Conservation (phyloP, 257 asterid species). For the Solanum chiquidenum region DNA sequence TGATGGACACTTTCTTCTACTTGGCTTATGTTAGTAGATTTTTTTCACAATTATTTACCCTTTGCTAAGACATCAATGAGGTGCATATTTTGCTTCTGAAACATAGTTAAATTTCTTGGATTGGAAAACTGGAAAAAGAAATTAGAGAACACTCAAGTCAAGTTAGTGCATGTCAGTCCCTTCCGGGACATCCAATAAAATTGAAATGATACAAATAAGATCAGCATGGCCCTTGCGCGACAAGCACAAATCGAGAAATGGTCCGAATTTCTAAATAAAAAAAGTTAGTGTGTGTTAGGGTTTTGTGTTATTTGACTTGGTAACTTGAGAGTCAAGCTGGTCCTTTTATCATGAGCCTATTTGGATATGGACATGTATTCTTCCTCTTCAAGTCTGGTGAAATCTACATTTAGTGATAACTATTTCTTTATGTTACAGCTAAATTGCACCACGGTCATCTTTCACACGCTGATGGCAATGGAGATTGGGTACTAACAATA, state of each 20-base stretch:
- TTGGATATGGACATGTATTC: not conserved
- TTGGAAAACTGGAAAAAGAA: not conserved
- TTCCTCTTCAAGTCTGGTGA: not conserved
- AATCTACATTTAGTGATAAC: slow-evolving; percentile 6
- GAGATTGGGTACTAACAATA: slow-evolving; percentile 96
- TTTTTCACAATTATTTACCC: not conserved
- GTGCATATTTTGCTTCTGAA: not conserved
- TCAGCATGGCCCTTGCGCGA: not conserved
- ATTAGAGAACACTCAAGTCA: not conserved
- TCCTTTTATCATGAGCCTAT: not conserved
- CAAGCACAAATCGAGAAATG: not conserved
- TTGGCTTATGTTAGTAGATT: not conserved
- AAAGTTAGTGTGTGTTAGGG: not conserved
- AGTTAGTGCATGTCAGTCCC: not conserved
- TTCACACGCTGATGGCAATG: slow-evolving; percentile 89
- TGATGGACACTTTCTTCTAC: not conserved
- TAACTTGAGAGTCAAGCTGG: not conserved
- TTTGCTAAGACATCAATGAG: not conserved
- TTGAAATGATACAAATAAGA: not conserved
- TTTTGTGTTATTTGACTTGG: not conserved
- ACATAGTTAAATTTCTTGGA: not conserved
- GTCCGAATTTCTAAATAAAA: not conserved
- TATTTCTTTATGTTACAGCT: slow-evolving; percentile 32
- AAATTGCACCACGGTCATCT: slow-evolving; percentile 92
- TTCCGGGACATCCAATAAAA: not conserved